These are phyloP conservation scores for Arthrinium puccinioides DNA, from an alignment of 2,329 filamentous ascomycete genomes.

Conservation along the genomic window DNA sequence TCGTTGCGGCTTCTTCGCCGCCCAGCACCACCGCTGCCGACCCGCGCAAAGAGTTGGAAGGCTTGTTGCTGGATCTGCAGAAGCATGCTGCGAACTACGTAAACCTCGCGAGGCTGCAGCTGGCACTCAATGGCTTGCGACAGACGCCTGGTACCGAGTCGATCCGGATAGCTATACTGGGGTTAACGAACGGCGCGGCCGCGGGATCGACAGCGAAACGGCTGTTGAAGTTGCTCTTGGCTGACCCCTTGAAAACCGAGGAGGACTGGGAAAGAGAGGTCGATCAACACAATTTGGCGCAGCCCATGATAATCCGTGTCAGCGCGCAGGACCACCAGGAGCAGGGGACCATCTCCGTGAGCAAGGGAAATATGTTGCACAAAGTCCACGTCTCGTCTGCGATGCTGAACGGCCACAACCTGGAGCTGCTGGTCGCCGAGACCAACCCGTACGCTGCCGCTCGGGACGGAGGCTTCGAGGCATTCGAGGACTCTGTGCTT, in stretches of 20 bases:
- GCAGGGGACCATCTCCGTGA: slow-evolving; percentile 31
- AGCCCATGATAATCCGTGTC: slow-evolving; percentile 58
- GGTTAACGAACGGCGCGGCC: slow-evolving; percentile 30
- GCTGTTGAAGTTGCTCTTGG: slow-evolving; percentile 62
- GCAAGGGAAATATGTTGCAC: slow-evolving; percentile 37
- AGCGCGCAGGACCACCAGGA: slow-evolving; percentile 25
- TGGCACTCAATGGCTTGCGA: slow-evolving; percentile 59
- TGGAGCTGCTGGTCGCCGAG: slow-evolving; percentile 57
- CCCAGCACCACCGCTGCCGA: slow-evolving; percentile 7
- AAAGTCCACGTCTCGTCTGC: slow-evolving; percentile 59
- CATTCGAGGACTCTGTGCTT: slow-evolving; percentile 59
- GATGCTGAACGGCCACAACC: slow-evolving; percentile 48
- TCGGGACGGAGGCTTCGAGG: slow-evolving; percentile 31
- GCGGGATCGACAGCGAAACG: slow-evolving; percentile 47
- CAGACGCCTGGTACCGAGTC: slow-evolving; percentile 49
- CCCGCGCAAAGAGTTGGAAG: slow-evolving; percentile 47
- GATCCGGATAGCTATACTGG: slow-evolving; percentile 51
- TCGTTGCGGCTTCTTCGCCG: slow-evolving; percentile 4
- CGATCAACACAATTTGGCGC: slow-evolving; percentile 38
- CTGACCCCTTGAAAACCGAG: slow-evolving; percentile 58
- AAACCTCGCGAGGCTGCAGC: slow-evolving; percentile 62
- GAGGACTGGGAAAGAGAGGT: slow-evolving; percentile 62
- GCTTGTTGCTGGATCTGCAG: slow-evolving; percentile 52
- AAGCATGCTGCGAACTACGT: slow-evolving; percentile 53
- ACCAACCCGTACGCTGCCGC: slow-evolving; percentile 38